These are phyloP conservation scores for Hemisphaericaspora subhashii DNA, from an alignment of 1,139 yeast genomes.

Conservation along the genomic window DNA sequence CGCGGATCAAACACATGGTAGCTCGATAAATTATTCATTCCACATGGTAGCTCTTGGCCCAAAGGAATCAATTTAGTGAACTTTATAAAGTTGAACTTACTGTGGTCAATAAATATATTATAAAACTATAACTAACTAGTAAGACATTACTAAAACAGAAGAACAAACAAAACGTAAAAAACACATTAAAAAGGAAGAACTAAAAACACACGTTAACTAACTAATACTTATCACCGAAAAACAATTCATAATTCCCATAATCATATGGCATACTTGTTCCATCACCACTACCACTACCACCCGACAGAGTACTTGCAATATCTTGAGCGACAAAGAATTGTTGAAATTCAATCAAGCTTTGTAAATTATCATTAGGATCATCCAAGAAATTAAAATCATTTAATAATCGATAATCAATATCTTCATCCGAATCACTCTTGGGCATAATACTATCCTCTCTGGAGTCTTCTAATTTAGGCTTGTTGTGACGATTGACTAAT, in stretches of 20 bases:
- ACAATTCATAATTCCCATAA: conserved; percentile 17
- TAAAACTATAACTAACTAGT: too few species aligned
- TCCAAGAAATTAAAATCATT: conserved; percentile 17
- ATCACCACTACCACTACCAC: conserved; percentile 1
- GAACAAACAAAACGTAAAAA: neutral
- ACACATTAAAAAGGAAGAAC: neutral
- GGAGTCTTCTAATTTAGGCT: conserved; percentile 2
- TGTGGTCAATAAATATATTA: too few species aligned
- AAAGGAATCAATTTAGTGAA: too few species aligned
- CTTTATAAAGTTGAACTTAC: too few species aligned
- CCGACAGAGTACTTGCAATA: conserved; percentile 16
- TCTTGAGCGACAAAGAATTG: conserved; percentile 22
- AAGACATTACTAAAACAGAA: too few species aligned
- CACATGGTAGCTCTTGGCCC: too few species aligned
- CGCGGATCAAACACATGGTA: too few species aligned
- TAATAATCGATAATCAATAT: conserved; percentile 12
- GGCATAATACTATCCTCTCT: conserved; percentile 2
- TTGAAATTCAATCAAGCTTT: conserved; percentile 21
- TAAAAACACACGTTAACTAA: neutral
- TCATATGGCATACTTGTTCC: conserved; percentile 15
- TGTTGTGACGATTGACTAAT: conserved; percentile 11
- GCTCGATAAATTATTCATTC: too few species aligned
- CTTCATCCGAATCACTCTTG: conserved; percentile 5
- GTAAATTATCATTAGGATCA: conserved; percentile 17
- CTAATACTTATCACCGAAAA: conserved; percentile 18